Percentiles rank a stretch among this genome's conserved stretches.
phyloP scores from a whole-genome alignment of 257 asterid species.

The Przewalskia tangutica region DNA sequence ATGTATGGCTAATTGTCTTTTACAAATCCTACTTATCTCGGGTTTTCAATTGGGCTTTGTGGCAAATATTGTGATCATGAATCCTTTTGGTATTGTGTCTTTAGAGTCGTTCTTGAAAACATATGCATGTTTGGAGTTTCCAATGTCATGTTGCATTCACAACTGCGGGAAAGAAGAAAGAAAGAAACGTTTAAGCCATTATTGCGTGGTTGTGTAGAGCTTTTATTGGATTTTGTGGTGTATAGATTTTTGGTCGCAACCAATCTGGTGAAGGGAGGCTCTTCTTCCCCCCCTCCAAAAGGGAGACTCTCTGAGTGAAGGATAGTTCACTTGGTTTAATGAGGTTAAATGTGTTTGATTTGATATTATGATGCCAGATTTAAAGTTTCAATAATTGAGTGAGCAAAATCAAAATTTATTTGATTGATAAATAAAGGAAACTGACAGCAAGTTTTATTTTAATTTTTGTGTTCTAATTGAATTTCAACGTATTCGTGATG shows the following conservation, averaged over 20 bases:
- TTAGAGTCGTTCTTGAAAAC: background rate
- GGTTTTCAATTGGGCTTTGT: background rate
- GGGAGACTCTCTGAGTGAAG: background rate
- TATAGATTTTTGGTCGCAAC: background rate
- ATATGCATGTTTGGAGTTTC: background rate
- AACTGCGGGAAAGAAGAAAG: background rate
- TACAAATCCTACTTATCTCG: background rate
- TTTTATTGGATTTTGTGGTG: background rate
- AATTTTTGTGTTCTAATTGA: too few relatives aligned
- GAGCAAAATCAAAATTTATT: too few relatives aligned
- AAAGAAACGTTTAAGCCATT: background rate
- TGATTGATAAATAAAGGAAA: too few relatives aligned
- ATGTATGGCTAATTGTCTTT: background rate
- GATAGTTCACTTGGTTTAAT: conserved; percentile 15
- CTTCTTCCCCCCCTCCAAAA: background rate
- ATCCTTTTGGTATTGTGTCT: background rate
- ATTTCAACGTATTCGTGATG: too few relatives aligned
- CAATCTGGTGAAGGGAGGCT: background rate
- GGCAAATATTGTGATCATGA: background rate
- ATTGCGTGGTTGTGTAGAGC: background rate
- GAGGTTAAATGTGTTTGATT: too few relatives aligned
- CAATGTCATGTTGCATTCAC: background rate
- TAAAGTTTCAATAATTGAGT: too few relatives aligned
- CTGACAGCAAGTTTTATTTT: too few relatives aligned
- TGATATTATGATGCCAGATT: too few relatives aligned